Evolutionary conservation across 352 stramenopile genomes (phyloP).

Genomic region (Plasmopara viticola): DNA sequence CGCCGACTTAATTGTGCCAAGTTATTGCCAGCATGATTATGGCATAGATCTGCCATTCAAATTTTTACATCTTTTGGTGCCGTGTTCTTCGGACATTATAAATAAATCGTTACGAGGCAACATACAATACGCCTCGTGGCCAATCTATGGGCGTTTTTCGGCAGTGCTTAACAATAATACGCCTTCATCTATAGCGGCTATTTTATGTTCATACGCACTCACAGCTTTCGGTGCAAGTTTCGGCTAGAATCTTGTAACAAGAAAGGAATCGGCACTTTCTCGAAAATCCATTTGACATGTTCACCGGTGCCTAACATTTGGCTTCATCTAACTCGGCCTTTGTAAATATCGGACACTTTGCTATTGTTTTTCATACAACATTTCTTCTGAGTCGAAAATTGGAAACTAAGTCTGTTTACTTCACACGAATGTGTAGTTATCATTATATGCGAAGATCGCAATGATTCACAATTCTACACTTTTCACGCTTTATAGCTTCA

Average conservation of each 20-base stretch:
- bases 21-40: background rate
- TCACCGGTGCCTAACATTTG: background rate
- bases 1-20: background rate
- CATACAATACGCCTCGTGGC: background rate
- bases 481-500: no score
- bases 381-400: background rate
- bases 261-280: constrained; percentile 1
- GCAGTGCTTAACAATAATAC: constrained; percentile 3
- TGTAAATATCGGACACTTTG: background rate
- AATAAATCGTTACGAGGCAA: constrained; percentile 10
- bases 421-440: background rate
- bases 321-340: background rate
- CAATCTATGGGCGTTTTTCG: background rate
- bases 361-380: background rate
- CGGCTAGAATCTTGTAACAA: background rate
- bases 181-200: constrained; percentile 5
- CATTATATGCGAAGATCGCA: no score
- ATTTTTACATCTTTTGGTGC: constrained; percentile 6
- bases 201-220: constrained; percentile 3
- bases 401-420: background rate
- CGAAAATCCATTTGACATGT: background rate
- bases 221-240: background rate
- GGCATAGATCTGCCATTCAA: background rate
- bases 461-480: no score
- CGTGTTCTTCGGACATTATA: constrained; percentile 7